Base-by-base conservation (phyloP, 441 rosid species). In the Kokia cookei region DNA sequence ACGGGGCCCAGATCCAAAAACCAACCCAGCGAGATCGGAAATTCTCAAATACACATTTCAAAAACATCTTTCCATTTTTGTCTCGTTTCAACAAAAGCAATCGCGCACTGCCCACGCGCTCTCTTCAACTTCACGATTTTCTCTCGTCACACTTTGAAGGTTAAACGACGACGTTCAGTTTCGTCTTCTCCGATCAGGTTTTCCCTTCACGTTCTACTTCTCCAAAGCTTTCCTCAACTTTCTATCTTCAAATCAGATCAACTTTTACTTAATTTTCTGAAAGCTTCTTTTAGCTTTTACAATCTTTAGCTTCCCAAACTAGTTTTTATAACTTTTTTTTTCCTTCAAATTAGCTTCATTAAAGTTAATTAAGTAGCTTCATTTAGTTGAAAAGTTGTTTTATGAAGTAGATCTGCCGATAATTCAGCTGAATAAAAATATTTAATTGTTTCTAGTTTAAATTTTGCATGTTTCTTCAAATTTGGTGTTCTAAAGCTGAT, bases 151-250 rank as follows among this genome's bases (percentile, higher is more conserved):
- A 32, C 27, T 69, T 10, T 22, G 32, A 58, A 11, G 62, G 26
- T 24, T 4, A 15, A 12, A 42, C 73, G 32, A 14, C 64, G 64
- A 3, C 64, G 73, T 22, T 55, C 9, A 47, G 12, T 37, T 24
- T 55, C 73, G 13, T 55, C 73, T 50, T 59, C 65, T 61, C 43
- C 48, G 69, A 73, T 73, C 75, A 62, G 75, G 60, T 62, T 27
- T 69, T 15, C 57, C 19, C 17, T 48, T 29, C 47, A 22, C 75
- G 62, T 61, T 60, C 26, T 14, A 50, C 54, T 50, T 50, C n/a
- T 50, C 54, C 19, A 40, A 50, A 15, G 54, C 19, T 55, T 17
- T 54, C 59, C 13, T 17, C 59, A 19, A 26, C 26, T 2, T 19
- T 50, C 17, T 24, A 10, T 54, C 50, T 42, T 45, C 42, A 45